phyloP scores from a whole-genome alignment of 1,284 basidiomycete species.

The Apiotrichum mycotoxinovorans region DNA sequence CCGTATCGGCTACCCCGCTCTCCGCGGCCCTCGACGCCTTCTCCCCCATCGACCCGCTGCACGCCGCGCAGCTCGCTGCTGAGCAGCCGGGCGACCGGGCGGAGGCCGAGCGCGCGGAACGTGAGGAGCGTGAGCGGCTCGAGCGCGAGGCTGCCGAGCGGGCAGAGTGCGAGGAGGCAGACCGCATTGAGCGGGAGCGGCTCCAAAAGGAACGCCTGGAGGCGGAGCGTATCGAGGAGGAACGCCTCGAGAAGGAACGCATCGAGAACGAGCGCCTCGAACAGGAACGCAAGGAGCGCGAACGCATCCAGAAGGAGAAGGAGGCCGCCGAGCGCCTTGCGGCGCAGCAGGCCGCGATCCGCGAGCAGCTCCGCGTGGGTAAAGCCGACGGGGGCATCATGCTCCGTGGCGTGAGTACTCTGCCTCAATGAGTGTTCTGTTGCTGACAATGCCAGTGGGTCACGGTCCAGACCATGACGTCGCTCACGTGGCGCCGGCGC shows the following conservation, averaged over 20 bases:
- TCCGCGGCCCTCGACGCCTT: neutral
- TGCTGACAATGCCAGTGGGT: slow-evolving; percentile 30
- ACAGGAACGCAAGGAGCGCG: neutral
- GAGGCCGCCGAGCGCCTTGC: slow-evolving; percentile 1
- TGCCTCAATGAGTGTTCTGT: too few relatives aligned
- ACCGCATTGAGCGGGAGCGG: neutral
- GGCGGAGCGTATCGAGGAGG: neutral
- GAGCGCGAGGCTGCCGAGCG: neutral
- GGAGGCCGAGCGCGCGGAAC: neutral
- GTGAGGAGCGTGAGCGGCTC: neutral
- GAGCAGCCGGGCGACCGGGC: neutral
- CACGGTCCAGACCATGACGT: slow-evolving; percentile 40
- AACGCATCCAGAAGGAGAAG: slow-evolving; percentile 3
- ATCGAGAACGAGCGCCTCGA: neutral
- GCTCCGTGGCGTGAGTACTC: slow-evolving; percentile 43
- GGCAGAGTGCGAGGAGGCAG: neutral
- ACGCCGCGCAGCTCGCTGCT: neutral
- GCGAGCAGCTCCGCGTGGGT: slow-evolving; percentile 9
- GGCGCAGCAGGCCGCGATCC: slow-evolving; percentile 5
- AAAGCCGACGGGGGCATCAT: slow-evolving; percentile 33
- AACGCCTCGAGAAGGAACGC: neutral
- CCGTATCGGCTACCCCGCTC: too few relatives aligned
- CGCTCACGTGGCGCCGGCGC: slow-evolving; percentile 41
- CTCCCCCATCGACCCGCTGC: neutral
- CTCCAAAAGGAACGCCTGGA: neutral